Conservation (phyloP, 2,329 filamentous ascomycete species). For the Calycina herbarum region DNA sequence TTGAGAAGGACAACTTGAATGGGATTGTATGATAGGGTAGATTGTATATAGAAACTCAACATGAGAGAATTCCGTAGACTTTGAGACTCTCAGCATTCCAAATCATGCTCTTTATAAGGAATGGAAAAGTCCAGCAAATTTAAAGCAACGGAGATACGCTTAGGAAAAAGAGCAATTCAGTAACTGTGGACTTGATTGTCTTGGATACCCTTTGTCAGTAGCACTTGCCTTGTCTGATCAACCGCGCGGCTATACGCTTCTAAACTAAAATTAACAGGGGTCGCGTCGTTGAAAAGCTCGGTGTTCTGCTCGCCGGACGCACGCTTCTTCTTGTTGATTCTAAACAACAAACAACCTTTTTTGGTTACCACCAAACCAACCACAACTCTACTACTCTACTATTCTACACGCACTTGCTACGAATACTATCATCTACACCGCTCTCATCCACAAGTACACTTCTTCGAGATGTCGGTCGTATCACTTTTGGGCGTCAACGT, state of each 20-base stretch:
- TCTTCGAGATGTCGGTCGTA: slow-evolving; percentile 81
- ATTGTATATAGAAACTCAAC: not conserved
- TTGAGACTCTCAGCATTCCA: no score
- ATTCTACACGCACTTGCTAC: not conserved
- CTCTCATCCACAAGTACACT: not conserved
- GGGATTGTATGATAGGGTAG: slow-evolving; percentile 2
- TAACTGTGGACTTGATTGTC: not conserved
- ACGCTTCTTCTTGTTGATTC: slow-evolving; percentile 7
- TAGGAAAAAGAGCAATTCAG: not conserved
- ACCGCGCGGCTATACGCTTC: not conserved
- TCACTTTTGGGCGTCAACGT: slow-evolving; percentile 94
- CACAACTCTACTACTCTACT: not conserved
- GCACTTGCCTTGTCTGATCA: not conserved
- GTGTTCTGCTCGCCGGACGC: not conserved
- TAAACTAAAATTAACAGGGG: not conserved
- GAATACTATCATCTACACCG: not conserved
- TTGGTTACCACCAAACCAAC: slow-evolving; percentile 5
- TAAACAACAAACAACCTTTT: slow-evolving; percentile 5
- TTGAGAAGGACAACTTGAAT: slow-evolving; percentile 80
- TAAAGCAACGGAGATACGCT: not conserved
- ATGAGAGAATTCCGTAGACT: no score
- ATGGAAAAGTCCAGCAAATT: not conserved
- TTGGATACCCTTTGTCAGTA: not conserved
- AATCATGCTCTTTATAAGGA: not conserved
- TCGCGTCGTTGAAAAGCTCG: slow-evolving; percentile 1